phyloP scores from a whole-genome alignment of 2,329 filamentous ascomycete species.

The Uncinocarpus reesii region DNA sequence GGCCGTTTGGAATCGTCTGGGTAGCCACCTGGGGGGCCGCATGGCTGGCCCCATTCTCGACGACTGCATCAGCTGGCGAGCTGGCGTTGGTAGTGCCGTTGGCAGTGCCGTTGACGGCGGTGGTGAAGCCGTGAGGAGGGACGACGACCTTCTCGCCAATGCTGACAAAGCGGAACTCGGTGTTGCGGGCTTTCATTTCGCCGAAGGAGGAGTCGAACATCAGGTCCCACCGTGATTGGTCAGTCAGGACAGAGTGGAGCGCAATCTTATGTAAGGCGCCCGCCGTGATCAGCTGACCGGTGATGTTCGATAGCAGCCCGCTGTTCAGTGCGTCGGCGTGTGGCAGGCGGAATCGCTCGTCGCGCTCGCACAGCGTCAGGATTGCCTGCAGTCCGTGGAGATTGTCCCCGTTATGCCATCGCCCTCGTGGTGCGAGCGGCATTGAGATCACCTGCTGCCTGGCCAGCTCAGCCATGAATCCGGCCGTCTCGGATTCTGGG shows the following conservation, averaged over 20 bases:
- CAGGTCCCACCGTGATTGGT: conserved; percentile 2
- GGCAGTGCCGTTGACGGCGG: neutral
- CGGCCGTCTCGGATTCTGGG: neutral
- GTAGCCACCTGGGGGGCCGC: too few relatives aligned
- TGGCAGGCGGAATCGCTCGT: neutral
- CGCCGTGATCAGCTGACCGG: neutral
- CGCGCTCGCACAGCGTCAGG: neutral
- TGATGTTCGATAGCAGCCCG: neutral
- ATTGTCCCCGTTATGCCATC: neutral
- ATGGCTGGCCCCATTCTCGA: too few relatives aligned
- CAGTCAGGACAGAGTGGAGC: neutral
- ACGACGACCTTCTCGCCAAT: neutral
- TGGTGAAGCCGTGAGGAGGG: neutral
- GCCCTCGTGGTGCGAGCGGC: neutral
- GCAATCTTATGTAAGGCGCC: neutral
- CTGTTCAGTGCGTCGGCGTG: neutral
- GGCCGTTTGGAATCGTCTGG: too few relatives aligned
- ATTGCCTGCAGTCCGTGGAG: neutral
- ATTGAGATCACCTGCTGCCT: neutral
- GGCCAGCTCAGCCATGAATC: neutral
- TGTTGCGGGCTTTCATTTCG: too few relatives aligned
- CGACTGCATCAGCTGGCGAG: neutral
- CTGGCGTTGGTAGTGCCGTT: neutral
- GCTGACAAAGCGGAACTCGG: neutral
- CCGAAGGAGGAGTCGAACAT: neutral